phyloP scores from a whole-genome alignment of 1,284 basidiomycete genomes.

The Ceratobasidium sp. region DNA sequence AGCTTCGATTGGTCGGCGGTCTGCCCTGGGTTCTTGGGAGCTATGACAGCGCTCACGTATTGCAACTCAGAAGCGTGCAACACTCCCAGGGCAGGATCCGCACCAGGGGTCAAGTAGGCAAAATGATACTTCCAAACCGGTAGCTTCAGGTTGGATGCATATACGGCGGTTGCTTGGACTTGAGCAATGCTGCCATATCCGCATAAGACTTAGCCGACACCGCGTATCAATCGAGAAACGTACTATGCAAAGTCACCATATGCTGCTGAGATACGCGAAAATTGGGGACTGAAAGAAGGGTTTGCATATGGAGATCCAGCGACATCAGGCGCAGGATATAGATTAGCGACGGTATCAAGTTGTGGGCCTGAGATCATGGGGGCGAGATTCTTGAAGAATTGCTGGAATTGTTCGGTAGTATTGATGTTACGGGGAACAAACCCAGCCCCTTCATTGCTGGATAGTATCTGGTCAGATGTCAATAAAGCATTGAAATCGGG shows the following conservation, averaged over 20 bases:
- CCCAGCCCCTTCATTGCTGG: constrained; percentile 20
- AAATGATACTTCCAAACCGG: constrained; percentile 38
- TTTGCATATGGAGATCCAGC: constrained; percentile 35
- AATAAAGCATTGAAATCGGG: background rate
- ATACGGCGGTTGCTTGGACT: constrained; percentile 29
- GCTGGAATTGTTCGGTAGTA: constrained; percentile 21
- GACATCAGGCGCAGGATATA: constrained; percentile 25
- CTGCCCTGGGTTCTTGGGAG: constrained; percentile 5
- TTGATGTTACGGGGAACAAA: constrained; percentile 33
- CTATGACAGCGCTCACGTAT: constrained; percentile 12
- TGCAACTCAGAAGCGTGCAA: constrained; percentile 19
- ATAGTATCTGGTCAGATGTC: background rate
- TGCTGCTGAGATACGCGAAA: constrained; percentile 18
- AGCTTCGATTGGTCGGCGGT: constrained; percentile 18
- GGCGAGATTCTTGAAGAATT: constrained; percentile 31
- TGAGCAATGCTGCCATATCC: constrained; percentile 19
- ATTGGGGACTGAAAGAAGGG: constrained; percentile 24
- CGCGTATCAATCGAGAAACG: background rate
- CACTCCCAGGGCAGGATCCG: constrained; percentile 6
- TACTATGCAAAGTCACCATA: constrained; percentile 39
- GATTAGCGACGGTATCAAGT: constrained; percentile 11
- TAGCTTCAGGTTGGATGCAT: constrained; percentile 13
- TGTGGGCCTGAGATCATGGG: constrained; percentile 25
- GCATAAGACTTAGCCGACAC: background rate
- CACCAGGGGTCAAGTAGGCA: constrained; percentile 13